Base-by-base conservation (phyloP, 1,139 yeast species). In the Pichia sp. region DNA sequence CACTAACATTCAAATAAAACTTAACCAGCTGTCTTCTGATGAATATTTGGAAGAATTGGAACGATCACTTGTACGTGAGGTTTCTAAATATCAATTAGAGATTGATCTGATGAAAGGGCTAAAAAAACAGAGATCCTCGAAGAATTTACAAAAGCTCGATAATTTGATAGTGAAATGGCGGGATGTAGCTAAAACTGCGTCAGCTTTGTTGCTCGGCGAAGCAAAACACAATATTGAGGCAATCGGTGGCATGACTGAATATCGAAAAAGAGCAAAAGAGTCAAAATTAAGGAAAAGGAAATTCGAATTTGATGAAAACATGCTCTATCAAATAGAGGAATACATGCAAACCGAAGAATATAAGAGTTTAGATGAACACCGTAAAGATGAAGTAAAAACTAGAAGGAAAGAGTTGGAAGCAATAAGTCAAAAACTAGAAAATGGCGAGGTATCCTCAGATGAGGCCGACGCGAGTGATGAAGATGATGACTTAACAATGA, bases 181-280 rank as follows among this genome's bases (percentile, higher is more conserved):
- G 46, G 56, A 54, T 9, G 66, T 68, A 1, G 71, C 73, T 1
- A 71, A 70, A 47, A 59, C 56, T 40, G 74, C 73, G 0, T 67
- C 77, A 36, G 64, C 67, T 36, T 71, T 64, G 48, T 46, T 74
- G 36, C 52, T 64, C 32, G 71, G 71, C 49, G 65, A 68, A 7
- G 72, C 74, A 0, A 49, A 62, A 27, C 52, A 62, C 9, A 71
- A 71, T 46, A 64, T 73, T 4, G 61, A 61, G 31, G 64, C 57
- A 45, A 58, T 67, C 59, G 78, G 78, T 16, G 79, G 79, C 0
- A 66, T 71, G 46, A 64, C 60, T 38, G 72, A 68, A 44, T 65
- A 66, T 42, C 55, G 63, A 32, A 58, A 59, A 45, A 62, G 60
- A 35, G 54, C 55, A 40, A 69, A 67, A 47, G 54, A 62, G 16